Evolutionary conservation across 805 yeast genomes (phyloP), one percentile per base, ranked within the genome.

Genomic region (Yamadazyma sp.): DNA sequence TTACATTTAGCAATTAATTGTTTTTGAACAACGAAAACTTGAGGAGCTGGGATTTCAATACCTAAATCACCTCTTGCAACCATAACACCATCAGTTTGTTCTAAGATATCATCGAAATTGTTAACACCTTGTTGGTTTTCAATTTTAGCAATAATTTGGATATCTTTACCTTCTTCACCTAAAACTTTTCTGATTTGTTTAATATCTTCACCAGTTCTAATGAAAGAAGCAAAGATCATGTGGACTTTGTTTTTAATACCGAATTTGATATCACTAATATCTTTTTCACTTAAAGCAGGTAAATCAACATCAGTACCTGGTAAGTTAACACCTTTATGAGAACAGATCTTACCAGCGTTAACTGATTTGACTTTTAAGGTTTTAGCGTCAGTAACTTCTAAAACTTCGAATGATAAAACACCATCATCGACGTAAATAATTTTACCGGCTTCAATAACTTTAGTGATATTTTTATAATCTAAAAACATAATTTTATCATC

Each of bases 51-150:
- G 59, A 93, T 93, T 76, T 93, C 98, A 60, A 93, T 93, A 78
- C 98, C 98, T 58, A 93, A 78, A 69, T 93, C 98, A 78, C 98
- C 98, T 74, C 98, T 84, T 58, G 98, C 98, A 65, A 93, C 98
- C 98, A 93, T 93, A 60, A 93, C 96, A 76, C 98, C 98, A 65
- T 93, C 98, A 46, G 98, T 93, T 68, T 81, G 95, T 56, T 65
- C 65, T 63, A 93, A 80, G 61, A 93, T 93, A 46, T 86, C 97
- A 69, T 93, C 98, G 62, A 93, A 93, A 82, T 93, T 93, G 85
- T 93, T 89, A 58, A 93, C 98, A 78, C 98, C 98, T 73, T 93
- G 98, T 75, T 91, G 98, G 78, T 88, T 89, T 78, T 93, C 98
- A 63, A 93, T 91, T 80, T 93, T 93, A 64, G 87, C 83, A 56